Evolutionary conservation across 495 filamentous ascomycete genomes (phyloP), one percentile per base, ranked within the genome.

Genomic region (Aspergillus mulundensis): DNA sequence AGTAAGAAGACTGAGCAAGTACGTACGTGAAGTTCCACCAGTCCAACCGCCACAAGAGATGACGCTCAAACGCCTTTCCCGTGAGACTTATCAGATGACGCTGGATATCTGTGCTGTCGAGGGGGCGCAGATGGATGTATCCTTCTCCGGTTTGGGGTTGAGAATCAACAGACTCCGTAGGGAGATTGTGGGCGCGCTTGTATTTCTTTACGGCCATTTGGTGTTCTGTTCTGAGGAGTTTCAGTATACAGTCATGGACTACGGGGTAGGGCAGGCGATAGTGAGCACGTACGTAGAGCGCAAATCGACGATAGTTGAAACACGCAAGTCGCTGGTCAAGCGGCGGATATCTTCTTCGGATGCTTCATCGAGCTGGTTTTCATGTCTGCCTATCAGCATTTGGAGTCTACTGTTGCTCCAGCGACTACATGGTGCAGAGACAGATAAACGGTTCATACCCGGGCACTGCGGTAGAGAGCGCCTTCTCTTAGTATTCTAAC

Each of bases 261-360:
- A n/a, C n/a, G n/a, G n/a, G n/a, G n/a, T n/a, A 43, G 55, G 28
- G 36, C 16, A 15, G 11, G 53, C 1, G 18, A 19, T 21, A n/a
- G 40, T 42, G 16, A 18, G 40, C 19, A 30, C 66, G 43, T 80
- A 89, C 87, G 81, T 81, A 54, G 89, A 89, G 38, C 90, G 82
- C 15, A 95, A 71, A 69, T 95, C 91, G 30, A 96, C 79, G 23
- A 95, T 81, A 1, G 82, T 88, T 24, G 76, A 77, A 44, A 95
- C 82, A 43, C 80, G 77, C 59, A 84, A 81, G 53, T 86, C 81
- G 5, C 85, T 71, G n/a, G 68, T 68, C 14, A 95, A 69, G 50
- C 73, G 76, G 20, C 70, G 63, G 53, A 81, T 79, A 66, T 94
- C 90, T 54, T 73, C 67, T 41, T 76, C 59, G 1, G 87, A 86